phyloP scores from a whole-genome alignment of 352 stramenopile species.

The Phytopythium cucurbitacearum region DNA sequence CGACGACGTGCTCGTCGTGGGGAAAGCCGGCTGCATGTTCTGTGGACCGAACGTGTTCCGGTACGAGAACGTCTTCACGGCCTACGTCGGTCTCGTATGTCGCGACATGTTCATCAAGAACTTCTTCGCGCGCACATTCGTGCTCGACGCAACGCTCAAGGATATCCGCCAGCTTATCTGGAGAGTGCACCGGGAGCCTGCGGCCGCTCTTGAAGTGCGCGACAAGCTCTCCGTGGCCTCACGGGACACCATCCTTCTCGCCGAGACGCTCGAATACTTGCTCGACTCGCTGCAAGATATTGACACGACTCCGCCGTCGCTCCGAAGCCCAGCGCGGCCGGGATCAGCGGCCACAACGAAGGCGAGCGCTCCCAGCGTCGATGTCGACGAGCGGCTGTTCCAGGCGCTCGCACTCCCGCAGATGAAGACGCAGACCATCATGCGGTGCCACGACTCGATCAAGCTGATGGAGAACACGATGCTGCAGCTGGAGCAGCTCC shows the following conservation, averaged over 20 bases:
- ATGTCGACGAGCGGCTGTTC: slow-evolving; percentile 75
- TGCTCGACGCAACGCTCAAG: slow-evolving; percentile 95
- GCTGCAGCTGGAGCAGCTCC: slow-evolving; percentile 91
- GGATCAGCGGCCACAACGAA: slow-evolving; percentile 1
- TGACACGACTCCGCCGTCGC: slow-evolving; percentile 20
- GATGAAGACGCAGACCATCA: slow-evolving; percentile 87
- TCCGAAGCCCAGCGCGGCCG: not conserved
- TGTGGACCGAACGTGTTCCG: slow-evolving; percentile 94
- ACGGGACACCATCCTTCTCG: slow-evolving; percentile 94
- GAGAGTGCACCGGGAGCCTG: slow-evolving; percentile 81
- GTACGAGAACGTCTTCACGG: slow-evolving; percentile 94
- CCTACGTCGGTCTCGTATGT: slow-evolving; percentile 94
- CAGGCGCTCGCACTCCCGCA: slow-evolving; percentile 89
- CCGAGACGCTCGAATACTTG: slow-evolving; percentile 96
- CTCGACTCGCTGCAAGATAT: slow-evolving; percentile 93
- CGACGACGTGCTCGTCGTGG: slow-evolving; percentile 95
- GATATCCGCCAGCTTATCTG: slow-evolving; percentile 92
- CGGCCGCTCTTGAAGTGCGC: slow-evolving; percentile 78
- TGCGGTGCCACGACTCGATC: slow-evolving; percentile 93
- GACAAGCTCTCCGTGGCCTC: slow-evolving; percentile 90
- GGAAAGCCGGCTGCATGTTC: slow-evolving; percentile 91
- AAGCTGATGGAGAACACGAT: slow-evolving; percentile 94
- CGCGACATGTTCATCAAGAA: slow-evolving; percentile 98
- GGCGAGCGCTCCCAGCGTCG: slow-evolving; percentile 42
- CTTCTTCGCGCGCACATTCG: slow-evolving; percentile 95